Evolutionary conservation across 768 basidiomycete genomes (phyloP).

Genomic region (Lentinula sp.): DNA sequence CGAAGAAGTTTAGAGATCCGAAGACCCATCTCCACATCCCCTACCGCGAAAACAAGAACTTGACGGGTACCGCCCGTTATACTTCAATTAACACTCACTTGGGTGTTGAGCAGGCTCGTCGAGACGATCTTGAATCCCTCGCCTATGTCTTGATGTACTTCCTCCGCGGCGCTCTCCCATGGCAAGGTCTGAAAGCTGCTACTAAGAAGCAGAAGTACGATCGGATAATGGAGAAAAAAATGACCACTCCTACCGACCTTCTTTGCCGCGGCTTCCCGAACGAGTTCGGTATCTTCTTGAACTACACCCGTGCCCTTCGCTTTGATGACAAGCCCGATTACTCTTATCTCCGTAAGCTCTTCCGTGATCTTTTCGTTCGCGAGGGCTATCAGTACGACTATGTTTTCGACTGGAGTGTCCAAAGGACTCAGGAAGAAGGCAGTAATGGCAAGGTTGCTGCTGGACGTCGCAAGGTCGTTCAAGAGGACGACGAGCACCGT

Average conservation of each 20-base stretch:
- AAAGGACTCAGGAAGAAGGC: conserved; percentile 67
- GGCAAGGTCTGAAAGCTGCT: conserved; percentile 99
- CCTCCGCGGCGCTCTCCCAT: conserved; percentile 94
- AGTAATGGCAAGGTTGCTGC: conserved; percentile 53
- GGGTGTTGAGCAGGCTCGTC: conserved; percentile 96
- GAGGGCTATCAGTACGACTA: conserved; percentile 99
- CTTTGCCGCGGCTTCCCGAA: conserved; percentile 99
- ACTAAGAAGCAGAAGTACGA: conserved; percentile 99
- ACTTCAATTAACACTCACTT: conserved; percentile 99
- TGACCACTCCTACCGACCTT: conserved; percentile 96
- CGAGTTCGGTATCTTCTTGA: conserved; percentile 98
- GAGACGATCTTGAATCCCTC: conserved; percentile 96
- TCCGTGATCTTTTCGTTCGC: conserved; percentile 95
- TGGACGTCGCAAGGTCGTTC: conserved; percentile 73
- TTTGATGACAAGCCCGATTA: conserved; percentile 99
- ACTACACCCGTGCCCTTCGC: conserved; percentile 97
- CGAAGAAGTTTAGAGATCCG: conserved; percentile 99
- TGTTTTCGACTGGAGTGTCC: conserved; percentile 98
- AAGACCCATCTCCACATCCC: conserved; percentile 99
- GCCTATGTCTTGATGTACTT: conserved; percentile 99
- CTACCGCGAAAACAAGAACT: conserved; percentile 99
- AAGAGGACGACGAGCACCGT: conserved; percentile 81
- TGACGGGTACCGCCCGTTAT: conserved; percentile 98
- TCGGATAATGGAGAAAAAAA: conserved; percentile 99
- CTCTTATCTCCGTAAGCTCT: conserved; percentile 98